A percentile compares a stretch with the other conserved stretches of the same genome.
phyloP scores from a whole-genome alignment of 768 basidiomycete species.

The Lyophyllum atratum region DNA sequence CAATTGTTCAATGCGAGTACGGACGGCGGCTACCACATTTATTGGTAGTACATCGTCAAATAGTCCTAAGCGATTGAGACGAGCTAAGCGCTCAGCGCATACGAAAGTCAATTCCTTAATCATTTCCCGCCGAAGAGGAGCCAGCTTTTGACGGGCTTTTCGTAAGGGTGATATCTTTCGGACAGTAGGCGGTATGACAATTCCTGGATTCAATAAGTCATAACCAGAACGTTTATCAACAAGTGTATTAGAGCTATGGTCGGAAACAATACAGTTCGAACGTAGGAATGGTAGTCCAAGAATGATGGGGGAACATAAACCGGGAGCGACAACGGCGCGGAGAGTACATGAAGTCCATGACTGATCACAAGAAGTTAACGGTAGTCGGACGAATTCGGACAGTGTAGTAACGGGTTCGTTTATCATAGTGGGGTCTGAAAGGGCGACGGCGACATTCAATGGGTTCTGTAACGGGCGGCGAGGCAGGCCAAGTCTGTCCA shows the following conservation, averaged over 20 bases:
- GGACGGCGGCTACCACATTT: background rate
- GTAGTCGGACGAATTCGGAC: background rate
- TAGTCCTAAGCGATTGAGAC: background rate
- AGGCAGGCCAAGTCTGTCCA: conserved; percentile 10
- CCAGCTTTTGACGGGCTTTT: background rate
- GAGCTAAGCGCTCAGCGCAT: background rate
- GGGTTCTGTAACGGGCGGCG: conserved; percentile 1
- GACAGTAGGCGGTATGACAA: too few species aligned
- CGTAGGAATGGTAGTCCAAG: too few species aligned
- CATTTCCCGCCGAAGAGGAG: background rate
- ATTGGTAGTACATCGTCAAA: background rate
- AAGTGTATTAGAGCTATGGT: conserved; percentile 20
- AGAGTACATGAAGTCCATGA: background rate
- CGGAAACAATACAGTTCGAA: too few species aligned
- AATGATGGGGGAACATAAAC: too few species aligned
- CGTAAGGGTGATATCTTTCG: too few species aligned
- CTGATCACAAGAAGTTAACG: background rate
- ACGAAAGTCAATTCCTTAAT: background rate
- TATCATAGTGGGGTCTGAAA: background rate
- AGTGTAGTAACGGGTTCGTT: background rate
- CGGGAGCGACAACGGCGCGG: background rate
- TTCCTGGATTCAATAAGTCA: conserved; percentile 1
- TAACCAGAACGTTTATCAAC: conserved; percentile 13
- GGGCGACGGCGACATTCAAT: background rate
- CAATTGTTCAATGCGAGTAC: background rate